Percentiles rank a stretch among this genome's conserved stretches.
phyloP scores from a whole-genome alignment of 306 rosid genomes.

The Ochetophila trinervis region DNA sequence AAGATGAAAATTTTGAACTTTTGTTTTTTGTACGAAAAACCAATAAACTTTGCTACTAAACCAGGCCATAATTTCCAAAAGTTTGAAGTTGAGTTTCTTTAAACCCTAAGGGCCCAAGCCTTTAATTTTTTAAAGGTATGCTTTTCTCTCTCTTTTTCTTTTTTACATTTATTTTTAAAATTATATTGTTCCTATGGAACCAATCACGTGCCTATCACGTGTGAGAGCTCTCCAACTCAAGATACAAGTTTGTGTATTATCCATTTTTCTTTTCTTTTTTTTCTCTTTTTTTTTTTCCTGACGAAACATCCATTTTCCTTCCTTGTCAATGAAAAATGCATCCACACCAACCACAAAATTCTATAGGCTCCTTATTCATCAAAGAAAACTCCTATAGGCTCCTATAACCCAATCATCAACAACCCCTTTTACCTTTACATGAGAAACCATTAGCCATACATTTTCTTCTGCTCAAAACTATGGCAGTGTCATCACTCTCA shows the following conservation, averaged over 20 bases:
- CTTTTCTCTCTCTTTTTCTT: no score
- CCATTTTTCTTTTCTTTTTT: background rate
- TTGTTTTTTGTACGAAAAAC: no score
- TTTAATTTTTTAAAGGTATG: no score
- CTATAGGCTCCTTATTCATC: conserved; percentile 30
- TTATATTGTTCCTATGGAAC: background rate
- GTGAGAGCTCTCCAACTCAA: background rate
- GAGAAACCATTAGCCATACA: conserved; percentile 23
- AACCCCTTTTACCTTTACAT: background rate
- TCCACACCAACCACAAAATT: conserved; percentile 5
- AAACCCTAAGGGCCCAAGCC: no score
- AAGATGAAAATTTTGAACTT: no score
- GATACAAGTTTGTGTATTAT: conserved; percentile 8
- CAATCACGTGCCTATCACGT: conserved; percentile 21
- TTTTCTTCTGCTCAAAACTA: conserved; percentile 30
- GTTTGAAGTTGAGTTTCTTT: no score
- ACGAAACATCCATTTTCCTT: no score
- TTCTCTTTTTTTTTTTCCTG: no score
- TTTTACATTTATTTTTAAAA: no score
- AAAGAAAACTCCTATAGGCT: background rate
- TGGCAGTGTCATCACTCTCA: conserved; percentile 70
- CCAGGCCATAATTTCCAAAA: no score
- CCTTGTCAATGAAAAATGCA: background rate
- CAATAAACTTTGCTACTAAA: no score
- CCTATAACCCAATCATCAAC: conserved; percentile 14